A percentile compares a stretch with the other conserved stretches of the same genome.
phyloP scores from a whole-genome alignment of 1,284 basidiomycete genomes.

The Ustilago trichophora region DNA sequence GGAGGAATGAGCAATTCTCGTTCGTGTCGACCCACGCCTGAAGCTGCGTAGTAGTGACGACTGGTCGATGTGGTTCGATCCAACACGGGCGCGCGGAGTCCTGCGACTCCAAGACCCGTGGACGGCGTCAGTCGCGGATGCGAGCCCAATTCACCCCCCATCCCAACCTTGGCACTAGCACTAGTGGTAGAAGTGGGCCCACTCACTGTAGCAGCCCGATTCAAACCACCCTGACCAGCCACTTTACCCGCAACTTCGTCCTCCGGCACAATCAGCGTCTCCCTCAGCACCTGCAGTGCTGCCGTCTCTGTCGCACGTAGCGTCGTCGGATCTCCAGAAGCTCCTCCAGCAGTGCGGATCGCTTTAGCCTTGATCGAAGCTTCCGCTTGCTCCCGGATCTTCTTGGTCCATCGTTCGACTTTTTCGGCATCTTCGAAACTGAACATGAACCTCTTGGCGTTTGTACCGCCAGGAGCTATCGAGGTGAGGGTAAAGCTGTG shows the following conservation, averaged over 20 bases:
- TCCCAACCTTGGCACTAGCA: background rate
- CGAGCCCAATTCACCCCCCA: conserved; percentile 2
- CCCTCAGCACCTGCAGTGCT: conserved; percentile 47
- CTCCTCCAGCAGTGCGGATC: background rate
- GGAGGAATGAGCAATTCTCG: conserved; percentile 21
- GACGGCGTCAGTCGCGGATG: background rate
- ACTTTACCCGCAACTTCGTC: background rate
- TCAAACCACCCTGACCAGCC: background rate
- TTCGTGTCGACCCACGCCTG: conserved; percentile 30
- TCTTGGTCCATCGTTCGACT: conserved; percentile 20
- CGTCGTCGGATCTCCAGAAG: background rate
- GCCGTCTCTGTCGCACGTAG: conserved; percentile 24
- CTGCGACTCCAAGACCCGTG: background rate
- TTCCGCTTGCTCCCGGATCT: conserved; percentile 13
- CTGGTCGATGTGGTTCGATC: conserved; percentile 43
- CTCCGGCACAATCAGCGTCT: conserved; percentile 40
- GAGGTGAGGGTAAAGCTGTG: conserved; percentile 48
- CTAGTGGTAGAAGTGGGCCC: background rate
- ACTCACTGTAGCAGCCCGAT: conserved; percentile 12
- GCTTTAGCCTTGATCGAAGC: conserved; percentile 12
- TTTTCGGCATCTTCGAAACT: conserved; percentile 43
- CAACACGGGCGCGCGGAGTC: conserved; percentile 3
- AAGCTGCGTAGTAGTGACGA: conserved; percentile 47
- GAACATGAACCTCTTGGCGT: conserved; percentile 47
- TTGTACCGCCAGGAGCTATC: background rate